phyloP scores from a whole-genome alignment of 2,329 filamentous ascomycete species.

The Purpureocillium takamizusanense region DNA sequence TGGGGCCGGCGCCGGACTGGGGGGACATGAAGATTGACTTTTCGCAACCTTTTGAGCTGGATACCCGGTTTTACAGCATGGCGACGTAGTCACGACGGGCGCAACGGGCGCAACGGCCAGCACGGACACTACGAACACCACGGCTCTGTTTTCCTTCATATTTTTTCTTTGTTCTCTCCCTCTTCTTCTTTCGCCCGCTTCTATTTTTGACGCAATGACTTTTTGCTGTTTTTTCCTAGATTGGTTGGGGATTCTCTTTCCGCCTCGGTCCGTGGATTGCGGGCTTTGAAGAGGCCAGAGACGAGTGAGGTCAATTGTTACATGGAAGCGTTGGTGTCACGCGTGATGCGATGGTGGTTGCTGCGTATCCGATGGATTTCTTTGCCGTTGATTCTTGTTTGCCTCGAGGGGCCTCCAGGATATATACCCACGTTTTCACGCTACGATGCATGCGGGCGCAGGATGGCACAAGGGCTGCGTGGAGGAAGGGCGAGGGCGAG shows the following conservation, averaged over 20 bases:
- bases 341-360: not conserved
- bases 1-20: slow-evolving; percentile 26
- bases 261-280: no score
- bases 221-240: slow-evolving; percentile 1
- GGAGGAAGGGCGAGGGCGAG: not conserved
- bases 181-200: not conserved
- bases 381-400: slow-evolving; percentile 3
- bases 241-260: no score
- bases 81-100: slow-evolving; percentile 15
- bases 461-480: not conserved
- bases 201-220: not conserved
- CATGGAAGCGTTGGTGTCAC: not conserved
- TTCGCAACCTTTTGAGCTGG: slow-evolving; percentile 24
- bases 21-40: slow-evolving; percentile 43
- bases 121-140: no score
- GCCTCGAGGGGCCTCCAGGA: slow-evolving; percentile 12
- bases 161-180: no score
- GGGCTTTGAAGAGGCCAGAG: slow-evolving; percentile 1
- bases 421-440: slow-evolving; percentile 17
- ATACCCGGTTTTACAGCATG: slow-evolving; percentile 25
- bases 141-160: no score
- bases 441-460: slow-evolving; percentile 1
- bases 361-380: slow-evolving; percentile 4
- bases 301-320: not conserved
- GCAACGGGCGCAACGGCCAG: no score